These are phyloP conservation scores for Ceratobasidium papillatum DNA, from an alignment of 1,284 basidiomycete genomes.

Conservation along the genomic window DNA sequence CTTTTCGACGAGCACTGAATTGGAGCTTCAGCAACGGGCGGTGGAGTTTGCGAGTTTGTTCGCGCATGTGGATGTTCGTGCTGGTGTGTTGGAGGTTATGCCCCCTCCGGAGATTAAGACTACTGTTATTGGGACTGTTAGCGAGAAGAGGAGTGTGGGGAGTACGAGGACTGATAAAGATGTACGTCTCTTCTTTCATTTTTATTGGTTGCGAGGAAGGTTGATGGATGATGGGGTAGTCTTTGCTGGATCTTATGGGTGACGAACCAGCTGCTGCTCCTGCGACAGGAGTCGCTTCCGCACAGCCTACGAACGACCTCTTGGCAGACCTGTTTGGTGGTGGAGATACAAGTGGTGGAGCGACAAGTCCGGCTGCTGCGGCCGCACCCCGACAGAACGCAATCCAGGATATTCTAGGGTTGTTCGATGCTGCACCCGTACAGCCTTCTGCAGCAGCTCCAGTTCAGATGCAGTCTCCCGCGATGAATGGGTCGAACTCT, in stretches of 20 bases:
- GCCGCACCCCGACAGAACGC: conserved; percentile 58
- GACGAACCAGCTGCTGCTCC: conserved; percentile 67
- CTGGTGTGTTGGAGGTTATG: conserved; percentile 98
- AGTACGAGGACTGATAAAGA: conserved; percentile 83
- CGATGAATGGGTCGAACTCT: conserved; percentile 28
- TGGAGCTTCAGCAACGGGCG: conserved; percentile 95
- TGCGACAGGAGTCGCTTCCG: conserved; percentile 45
- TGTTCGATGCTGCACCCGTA: conserved; percentile 69
- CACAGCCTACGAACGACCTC: conserved; percentile 85
- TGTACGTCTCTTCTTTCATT: conserved; percentile 53
- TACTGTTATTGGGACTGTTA: conserved; percentile 91
- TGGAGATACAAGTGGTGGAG: conserved; percentile 52
- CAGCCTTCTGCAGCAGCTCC: conserved; percentile 51
- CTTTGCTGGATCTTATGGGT: conserved; percentile 73
- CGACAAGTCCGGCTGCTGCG: conserved; percentile 54
- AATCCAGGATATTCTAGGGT: conserved; percentile 90
- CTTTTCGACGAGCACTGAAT: conserved; percentile 85
- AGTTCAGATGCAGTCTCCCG: conserved; percentile 46
- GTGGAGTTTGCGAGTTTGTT: conserved; percentile 94
- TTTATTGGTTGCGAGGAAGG: background rate
- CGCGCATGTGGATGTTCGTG: conserved; percentile 68
- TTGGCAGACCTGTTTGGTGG: conserved; percentile 93
- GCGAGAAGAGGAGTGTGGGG: conserved; percentile 93
- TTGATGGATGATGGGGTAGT: conserved; percentile 51
- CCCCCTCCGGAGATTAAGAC: conserved; percentile 96